Percentiles rank a stretch among this genome's conserved stretches.
These are phyloP conservation scores for Monosporozyma yasuniensis DNA, from an alignment of 805 yeast genomes.

Conservation along the genomic window DNA sequence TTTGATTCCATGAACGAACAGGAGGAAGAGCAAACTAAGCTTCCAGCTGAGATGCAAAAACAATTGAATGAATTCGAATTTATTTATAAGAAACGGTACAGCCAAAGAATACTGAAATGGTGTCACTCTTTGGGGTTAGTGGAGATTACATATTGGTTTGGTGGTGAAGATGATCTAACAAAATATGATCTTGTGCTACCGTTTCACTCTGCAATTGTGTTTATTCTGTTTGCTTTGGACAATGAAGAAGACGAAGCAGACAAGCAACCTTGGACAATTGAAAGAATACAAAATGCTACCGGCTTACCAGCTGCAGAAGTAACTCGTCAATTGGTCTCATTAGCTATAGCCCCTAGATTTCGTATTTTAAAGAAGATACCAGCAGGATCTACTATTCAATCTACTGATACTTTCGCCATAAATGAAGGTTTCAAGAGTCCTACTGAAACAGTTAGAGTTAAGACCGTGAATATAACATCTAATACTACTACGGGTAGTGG, in stretches of 20 bases:
- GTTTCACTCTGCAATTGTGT: constrained; percentile 67
- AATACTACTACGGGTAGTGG: not conserved
- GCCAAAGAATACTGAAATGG: constrained; percentile 63
- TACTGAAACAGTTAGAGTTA: constrained; percentile 59
- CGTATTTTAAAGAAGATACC: constrained; percentile 69
- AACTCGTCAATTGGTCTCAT: constrained; percentile 67
- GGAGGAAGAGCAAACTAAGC: constrained; percentile 32
- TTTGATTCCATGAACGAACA: constrained; percentile 33
- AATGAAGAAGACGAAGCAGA: constrained; percentile 33
- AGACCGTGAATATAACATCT: constrained; percentile 5
- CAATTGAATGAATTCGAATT: constrained; percentile 38
- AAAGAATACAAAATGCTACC: constrained; percentile 56
- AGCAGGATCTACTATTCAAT: constrained; percentile 59
- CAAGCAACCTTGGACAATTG: constrained; percentile 37
- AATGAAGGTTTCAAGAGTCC: constrained; percentile 65
- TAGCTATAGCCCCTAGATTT: constrained; percentile 75
- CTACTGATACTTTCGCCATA: constrained; percentile 54
- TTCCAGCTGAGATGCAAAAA: constrained; percentile 36
- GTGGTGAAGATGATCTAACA: not conserved
- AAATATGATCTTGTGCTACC: constrained; percentile 71
- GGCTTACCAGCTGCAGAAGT: constrained; percentile 67
- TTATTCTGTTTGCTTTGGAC: constrained; percentile 52
- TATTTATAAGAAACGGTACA: constrained; percentile 43
- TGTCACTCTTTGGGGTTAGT: constrained; percentile 76
- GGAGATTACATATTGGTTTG: constrained; percentile 47